Conservation (phyloP, 768 basidiomycete species). For the Rhizopogon vinicolor region DNA sequence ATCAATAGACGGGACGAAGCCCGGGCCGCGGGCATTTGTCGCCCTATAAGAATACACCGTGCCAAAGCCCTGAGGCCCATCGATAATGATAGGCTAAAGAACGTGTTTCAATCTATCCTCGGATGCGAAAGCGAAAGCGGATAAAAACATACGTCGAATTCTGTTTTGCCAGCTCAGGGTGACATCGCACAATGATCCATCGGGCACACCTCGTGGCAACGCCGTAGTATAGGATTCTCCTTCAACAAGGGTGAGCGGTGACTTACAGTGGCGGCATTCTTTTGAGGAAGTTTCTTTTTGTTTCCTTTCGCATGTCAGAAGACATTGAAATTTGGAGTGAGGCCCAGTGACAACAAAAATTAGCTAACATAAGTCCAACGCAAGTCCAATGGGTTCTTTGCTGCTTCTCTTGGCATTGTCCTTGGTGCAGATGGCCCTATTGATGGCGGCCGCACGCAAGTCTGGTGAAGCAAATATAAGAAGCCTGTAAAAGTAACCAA, state of each 20-base stretch:
- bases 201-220: background rate
- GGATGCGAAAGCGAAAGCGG: background rate
- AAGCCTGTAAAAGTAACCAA: no score
- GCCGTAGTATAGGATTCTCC: background rate
- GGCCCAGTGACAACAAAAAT: no score
- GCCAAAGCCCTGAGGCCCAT: background rate
- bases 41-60: background rate
- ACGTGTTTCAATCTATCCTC: background rate
- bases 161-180: background rate
- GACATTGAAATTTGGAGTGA: no score
- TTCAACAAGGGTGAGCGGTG: background rate
- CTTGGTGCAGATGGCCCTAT: no score
- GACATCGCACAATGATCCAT: background rate
- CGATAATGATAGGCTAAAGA: background rate
- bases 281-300: background rate
- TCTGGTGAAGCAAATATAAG: no score
- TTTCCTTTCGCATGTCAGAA: background rate
- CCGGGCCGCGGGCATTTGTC: background rate
- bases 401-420: no score
- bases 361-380: no score
- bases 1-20: background rate
- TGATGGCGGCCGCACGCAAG: no score
- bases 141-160: background rate
- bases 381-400: no score
- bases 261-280: no score